Base-by-base conservation (phyloP, 2,329 filamentous ascomycete genomes). In the Pseudopyricularia cyperi region DNA sequence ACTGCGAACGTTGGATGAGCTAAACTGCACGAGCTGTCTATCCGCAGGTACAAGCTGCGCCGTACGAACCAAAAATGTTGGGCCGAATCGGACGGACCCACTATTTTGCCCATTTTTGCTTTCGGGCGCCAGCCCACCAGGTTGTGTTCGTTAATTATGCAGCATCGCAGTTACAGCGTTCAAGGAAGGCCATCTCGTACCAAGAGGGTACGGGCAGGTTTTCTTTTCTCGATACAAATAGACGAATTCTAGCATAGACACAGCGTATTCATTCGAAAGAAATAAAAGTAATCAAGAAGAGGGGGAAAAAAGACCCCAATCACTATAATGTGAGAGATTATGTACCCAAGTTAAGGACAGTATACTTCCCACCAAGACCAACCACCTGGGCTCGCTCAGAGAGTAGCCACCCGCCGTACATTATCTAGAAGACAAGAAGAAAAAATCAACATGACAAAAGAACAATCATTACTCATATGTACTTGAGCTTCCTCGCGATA, bases 401-500 rank as follows among this genome's bases (percentile, higher is more conserved):
- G 8, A 42, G 22, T 42, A n/a, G 37, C 37, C 22, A 19, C 9
- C 37, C 37, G 17, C 37, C 37, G 17, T 12, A 22, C 22, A 19
- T 19, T 4, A 42, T 12, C 12, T 22, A 42, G 4, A 42, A 42
- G 5, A 9, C 37, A 42, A 34, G 19, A 35, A 37, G 7, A 49
- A 37, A 17, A 44, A 15, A 19, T 14, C 11, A 19, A n/a, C 7
- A 17, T 11, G 8, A 35, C 12, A 6, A 9, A 17, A 52, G 11
- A 35, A 15, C 12, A 8, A 35, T 17, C 1, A 12, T 42, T n/a
- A 42, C 11, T 19, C 33, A 79, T 46, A 79, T 76, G 53, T 73
- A 76, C 46, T 62, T 64, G 48, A 65, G 57, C 52, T 62, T 63
- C 50, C 75, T 67, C 14, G 77, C 77, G 58, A 71, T 60, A 4